Conservation (phyloP, 805 yeast species). For the Cyberlindnera veronae region DNA sequence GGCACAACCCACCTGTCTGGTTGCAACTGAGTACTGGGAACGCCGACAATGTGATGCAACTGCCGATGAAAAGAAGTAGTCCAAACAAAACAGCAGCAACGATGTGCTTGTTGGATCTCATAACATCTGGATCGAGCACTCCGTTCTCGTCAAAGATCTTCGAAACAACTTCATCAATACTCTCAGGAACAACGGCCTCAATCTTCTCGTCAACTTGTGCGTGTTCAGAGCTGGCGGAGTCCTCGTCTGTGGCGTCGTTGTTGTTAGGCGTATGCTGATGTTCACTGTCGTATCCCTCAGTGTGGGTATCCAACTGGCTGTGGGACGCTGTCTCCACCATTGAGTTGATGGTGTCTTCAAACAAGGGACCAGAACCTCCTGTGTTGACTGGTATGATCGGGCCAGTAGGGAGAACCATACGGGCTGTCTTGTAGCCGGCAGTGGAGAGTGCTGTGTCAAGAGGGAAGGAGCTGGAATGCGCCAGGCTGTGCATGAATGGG, state of each 20-base stretch:
- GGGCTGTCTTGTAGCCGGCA: constrained; percentile 6
- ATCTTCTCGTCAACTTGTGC: background rate
- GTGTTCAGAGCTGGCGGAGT: background rate
- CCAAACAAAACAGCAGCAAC: background rate
- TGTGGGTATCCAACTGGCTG: background rate
- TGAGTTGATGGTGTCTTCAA: constrained; percentile 11
- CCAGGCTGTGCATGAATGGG: background rate
- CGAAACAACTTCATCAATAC: constrained; percentile 14
- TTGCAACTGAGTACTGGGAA: constrained; percentile 32
- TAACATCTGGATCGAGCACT: background rate
- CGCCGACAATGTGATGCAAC: constrained; percentile 4
- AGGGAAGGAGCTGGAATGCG: background rate
- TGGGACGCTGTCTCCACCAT: background rate
- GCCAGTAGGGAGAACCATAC: constrained; percentile 1
- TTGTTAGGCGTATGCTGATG: too few relatives aligned
- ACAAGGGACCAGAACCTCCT: constrained; percentile 6
- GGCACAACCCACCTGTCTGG: constrained; percentile 29
- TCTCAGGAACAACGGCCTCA: constrained; percentile 2
- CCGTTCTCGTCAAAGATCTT: constrained; percentile 9
- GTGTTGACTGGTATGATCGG: background rate
- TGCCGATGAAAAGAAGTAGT: constrained; percentile 1
- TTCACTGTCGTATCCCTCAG: too few relatives aligned
- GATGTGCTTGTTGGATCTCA: background rate
- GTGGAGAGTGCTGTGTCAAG: background rate
- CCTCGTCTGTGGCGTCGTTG: background rate